Evolutionary conservation across 257 asterid species (phyloP).

Genomic region (Echites panduratus): DNA sequence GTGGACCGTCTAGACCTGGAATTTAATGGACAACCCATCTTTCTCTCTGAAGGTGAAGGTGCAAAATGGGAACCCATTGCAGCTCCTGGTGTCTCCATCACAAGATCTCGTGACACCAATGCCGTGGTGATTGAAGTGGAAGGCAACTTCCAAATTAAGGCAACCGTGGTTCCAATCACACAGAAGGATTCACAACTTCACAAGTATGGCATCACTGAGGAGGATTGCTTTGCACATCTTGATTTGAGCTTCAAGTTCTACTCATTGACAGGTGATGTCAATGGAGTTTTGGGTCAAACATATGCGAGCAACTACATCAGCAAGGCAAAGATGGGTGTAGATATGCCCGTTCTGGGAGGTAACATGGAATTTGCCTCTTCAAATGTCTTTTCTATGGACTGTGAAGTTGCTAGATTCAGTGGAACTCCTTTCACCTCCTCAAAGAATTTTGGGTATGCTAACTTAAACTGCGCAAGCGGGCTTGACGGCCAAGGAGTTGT

Average conservation of each 20-base stretch:
- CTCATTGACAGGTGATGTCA: conserved; percentile 50
- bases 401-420: conserved; percentile 52
- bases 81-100: neutral
- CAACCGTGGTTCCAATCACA: conserved; percentile 61
- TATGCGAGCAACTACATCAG: conserved; percentile 55
- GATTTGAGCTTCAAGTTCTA: conserved; percentile 72
- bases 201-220: conserved; percentile 55
- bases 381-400: conserved; percentile 52
- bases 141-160: conserved; percentile 63
- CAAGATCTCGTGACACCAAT: neutral
- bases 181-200: conserved; percentile 56
- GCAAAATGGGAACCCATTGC: conserved; percentile 11
- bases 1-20: conserved; percentile 12
- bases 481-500: conserved; percentile 59
- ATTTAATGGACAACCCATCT: conserved; percentile 11
- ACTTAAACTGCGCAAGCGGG: conserved; percentile 50
- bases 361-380: conserved; percentile 55
- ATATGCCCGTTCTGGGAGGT: conserved; percentile 85
- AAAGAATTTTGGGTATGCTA: conserved; percentile 24
- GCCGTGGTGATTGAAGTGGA: conserved; percentile 30
- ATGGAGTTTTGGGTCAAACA: conserved; percentile 75
- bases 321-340: conserved; percentile 75
- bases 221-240: conserved; percentile 78
- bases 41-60: conserved; percentile 9
- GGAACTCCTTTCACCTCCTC: conserved; percentile 10